Percentiles rank a stretch among this genome's conserved stretches.
These are phyloP conservation scores for Globisporangium middletonii DNA, from an alignment of 352 stramenopile species.

Conservation along the genomic window DNA sequence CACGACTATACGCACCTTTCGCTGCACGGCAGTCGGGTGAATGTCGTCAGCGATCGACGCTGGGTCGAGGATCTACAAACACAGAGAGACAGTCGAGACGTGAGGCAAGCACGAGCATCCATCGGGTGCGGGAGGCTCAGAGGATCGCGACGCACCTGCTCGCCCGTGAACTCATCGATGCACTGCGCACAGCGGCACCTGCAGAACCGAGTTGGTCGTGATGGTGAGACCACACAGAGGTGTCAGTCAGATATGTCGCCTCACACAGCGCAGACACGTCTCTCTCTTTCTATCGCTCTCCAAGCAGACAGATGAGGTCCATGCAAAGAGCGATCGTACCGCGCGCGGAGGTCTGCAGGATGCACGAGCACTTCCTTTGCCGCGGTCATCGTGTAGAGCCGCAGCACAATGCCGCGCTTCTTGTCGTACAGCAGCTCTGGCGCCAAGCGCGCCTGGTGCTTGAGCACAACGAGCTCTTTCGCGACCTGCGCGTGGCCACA, in stretches of 20 bases:
- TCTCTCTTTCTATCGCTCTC: no score
- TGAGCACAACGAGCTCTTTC: conserved; percentile 73
- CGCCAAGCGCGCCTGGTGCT: conserved; percentile 57
- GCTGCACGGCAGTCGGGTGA: conserved; percentile 71
- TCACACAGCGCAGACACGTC: background rate
- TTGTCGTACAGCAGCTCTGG: conserved; percentile 79
- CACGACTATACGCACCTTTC: conserved; percentile 40
- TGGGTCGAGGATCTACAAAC: conserved; percentile 67
- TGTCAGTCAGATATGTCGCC: background rate
- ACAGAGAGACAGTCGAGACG: no score
- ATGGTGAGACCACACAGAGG: background rate
- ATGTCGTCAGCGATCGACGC: conserved; percentile 71
- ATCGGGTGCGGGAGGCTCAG: background rate
- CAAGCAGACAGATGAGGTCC: background rate
- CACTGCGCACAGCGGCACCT: conserved; percentile 83
- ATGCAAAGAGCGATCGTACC: conserved; percentile 17
- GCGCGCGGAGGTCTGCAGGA: conserved; percentile 62
- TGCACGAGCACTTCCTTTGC: conserved; percentile 75
- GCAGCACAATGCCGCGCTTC: conserved; percentile 73
- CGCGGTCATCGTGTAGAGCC: conserved; percentile 59
- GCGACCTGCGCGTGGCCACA: conserved; percentile 33
- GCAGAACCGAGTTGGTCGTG: no score
- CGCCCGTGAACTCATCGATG: conserved; percentile 83
- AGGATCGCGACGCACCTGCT: conserved; percentile 40
- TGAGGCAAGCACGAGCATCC: no score